Evolutionary conservation across 1,284 basidiomycete species (phyloP).

Genomic region (Ceratobasidium sp.): DNA sequence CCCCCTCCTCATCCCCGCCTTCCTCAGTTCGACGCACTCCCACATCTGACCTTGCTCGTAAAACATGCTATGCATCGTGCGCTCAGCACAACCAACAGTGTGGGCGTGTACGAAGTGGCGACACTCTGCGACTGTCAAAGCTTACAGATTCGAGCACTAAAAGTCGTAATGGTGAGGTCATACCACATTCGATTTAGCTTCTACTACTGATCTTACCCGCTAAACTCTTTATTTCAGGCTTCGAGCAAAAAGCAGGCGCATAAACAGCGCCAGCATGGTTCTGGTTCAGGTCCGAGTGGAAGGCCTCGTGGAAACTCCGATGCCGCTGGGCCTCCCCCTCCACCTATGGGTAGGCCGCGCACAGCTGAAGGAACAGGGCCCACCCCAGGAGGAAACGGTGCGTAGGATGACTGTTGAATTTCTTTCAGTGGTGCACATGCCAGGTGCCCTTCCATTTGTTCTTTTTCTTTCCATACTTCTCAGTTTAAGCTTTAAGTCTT

Average conservation of each 20-base stretch:
- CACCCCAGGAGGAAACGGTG: constrained; percentile 32
- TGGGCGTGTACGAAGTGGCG: constrained; percentile 93
- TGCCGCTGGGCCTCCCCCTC: constrained; percentile 12
- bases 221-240: constrained; percentile 24
- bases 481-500: neutral
- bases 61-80: constrained; percentile 93
- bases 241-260: constrained; percentile 44
- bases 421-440: neutral
- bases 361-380: constrained; percentile 33
- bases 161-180: constrained; percentile 42
- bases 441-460: neutral
- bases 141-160: constrained; percentile 78
- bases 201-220: neutral
- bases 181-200: neutral
- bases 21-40: constrained; percentile 62
- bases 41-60: constrained; percentile 81
- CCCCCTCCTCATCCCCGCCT: constrained; percentile 15
- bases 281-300: constrained; percentile 33
- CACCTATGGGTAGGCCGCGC: constrained; percentile 16
- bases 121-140: constrained; percentile 90
- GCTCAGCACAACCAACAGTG: constrained; percentile 84
- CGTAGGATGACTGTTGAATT: constrained; percentile 17
- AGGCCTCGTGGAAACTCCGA: constrained; percentile 43
- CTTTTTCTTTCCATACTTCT: neutral
- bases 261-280: constrained; percentile 42